Evolutionary conservation across 108 stramenopile genomes (phyloP).

Genomic region (Cylindrotheca fusiformis): DNA sequence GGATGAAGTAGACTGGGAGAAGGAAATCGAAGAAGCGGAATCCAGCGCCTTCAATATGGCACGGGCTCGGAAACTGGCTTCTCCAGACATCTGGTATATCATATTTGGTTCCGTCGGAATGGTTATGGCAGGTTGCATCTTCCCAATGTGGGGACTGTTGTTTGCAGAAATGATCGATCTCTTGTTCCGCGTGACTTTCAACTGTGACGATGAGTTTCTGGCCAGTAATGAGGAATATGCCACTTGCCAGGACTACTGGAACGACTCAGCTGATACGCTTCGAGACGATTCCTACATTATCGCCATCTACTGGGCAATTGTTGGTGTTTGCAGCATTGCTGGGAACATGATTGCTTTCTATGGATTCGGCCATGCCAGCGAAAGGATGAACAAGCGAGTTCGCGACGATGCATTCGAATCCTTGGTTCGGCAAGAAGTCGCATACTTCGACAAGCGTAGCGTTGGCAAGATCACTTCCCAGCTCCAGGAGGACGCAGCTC

Average conservation of each 20-base stretch:
- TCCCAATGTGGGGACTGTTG: constrained; percentile 66
- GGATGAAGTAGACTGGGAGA: constrained; percentile 7
- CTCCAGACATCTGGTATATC: constrained; percentile 23
- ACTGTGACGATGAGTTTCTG: constrained; percentile 16
- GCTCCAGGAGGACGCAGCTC: constrained; percentile 56
- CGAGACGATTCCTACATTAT: constrained; percentile 24
- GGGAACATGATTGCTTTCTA: constrained; percentile 44
- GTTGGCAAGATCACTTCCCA: constrained; percentile 54
- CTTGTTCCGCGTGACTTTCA: constrained; percentile 42
- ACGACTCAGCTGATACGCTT: constrained; percentile 32
- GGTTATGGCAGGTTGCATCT: constrained; percentile 64
- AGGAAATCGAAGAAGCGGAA: constrained; percentile 7
- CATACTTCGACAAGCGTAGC: constrained; percentile 37
- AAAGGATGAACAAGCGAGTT: constrained; percentile 57
- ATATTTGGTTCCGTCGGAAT: constrained; percentile 54
- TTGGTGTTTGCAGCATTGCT: constrained; percentile 47
- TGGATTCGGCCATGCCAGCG: constrained; percentile 52
- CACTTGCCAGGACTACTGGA: constrained; percentile 42
- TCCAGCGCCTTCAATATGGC: neutral
- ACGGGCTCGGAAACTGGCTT: constrained; percentile 35
- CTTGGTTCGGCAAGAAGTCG: constrained; percentile 45
- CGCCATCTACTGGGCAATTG: constrained; percentile 41
- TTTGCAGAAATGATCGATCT: constrained; percentile 59
- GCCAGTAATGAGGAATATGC: constrained; percentile 18
- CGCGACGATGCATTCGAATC: constrained; percentile 44